Percentiles rank a stretch among this genome's conserved stretches.
Conservation (phyloP, 2,329 filamentous ascomycete genomes). For the Microcyclospora tardicrescens region DNA sequence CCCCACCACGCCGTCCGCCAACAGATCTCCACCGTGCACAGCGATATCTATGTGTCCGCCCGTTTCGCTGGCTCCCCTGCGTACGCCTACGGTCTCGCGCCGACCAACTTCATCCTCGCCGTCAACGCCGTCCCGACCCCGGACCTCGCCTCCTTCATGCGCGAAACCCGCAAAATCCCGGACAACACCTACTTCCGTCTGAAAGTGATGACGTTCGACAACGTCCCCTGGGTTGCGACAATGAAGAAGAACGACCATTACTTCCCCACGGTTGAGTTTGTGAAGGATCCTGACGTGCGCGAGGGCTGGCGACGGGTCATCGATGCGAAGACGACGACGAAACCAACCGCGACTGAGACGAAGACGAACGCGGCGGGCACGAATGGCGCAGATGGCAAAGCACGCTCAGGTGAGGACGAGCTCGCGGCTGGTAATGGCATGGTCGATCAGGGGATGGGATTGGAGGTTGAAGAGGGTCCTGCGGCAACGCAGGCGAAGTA, state of each 20-base stretch:
- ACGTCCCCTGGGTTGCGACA: constrained; percentile 96
- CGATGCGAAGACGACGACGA: no score
- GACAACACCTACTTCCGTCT: constrained; percentile 98
- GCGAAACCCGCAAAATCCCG: constrained; percentile 71
- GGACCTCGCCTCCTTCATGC: constrained; percentile 67
- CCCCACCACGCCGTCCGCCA: constrained; percentile 94
- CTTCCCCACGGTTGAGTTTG: constrained; percentile 54
- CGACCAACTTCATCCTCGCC: constrained; percentile 94
- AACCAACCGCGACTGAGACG: no score
- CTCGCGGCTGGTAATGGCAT: no score
- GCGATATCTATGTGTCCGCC: constrained; percentile 89
- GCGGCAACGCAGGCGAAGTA: no score
- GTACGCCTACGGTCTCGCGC: constrained; percentile 82
- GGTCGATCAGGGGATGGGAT: no score
- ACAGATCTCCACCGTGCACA: constrained; percentile 92
- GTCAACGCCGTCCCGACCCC: constrained; percentile 82
- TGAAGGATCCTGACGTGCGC: constrained; percentile 41
- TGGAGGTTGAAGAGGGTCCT: no score
- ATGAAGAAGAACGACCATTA: constrained; percentile 99
- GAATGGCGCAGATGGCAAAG: no score
- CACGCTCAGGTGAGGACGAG: no score
- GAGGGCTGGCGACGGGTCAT: constrained; percentile 47
- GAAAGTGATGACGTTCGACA: constrained; percentile 96
- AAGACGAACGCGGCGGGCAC: no score
- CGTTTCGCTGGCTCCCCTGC: constrained; percentile 70